phyloP scores from a whole-genome alignment of 345 rosid genomes.

The Jatropha curcas region DNA sequence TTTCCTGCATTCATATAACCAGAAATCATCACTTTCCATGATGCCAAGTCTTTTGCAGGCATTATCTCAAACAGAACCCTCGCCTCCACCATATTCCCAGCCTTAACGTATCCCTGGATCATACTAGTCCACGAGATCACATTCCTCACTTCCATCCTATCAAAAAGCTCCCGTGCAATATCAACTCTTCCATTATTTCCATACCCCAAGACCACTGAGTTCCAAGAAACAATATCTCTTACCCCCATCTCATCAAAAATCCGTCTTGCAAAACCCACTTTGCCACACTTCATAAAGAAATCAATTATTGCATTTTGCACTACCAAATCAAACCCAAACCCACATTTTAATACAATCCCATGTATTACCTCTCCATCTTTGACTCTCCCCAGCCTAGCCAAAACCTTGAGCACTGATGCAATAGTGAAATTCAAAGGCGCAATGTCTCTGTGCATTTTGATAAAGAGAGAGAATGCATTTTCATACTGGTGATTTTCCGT shows the following conservation, averaged over 20 bases:
- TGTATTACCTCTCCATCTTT: conserved; percentile 14
- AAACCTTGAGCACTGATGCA: conserved; percentile 1
- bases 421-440: conserved; percentile 18
- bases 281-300: conserved; percentile 32
- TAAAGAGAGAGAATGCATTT: background rate
- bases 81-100: conserved; percentile 34
- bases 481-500: conserved; percentile 17
- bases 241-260: conserved; percentile 36
- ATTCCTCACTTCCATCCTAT: conserved; percentile 33
- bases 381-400: conserved; percentile 1
- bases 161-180: conserved; percentile 24
- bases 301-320: conserved; percentile 31
- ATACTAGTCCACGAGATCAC: conserved; percentile 35
- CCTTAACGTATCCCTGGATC: conserved; percentile 36
- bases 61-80: conserved; percentile 29
- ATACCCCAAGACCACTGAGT: conserved; percentile 33
- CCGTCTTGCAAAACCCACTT: conserved; percentile 24
- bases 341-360: conserved; percentile 28
- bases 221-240: conserved; percentile 39
- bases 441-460: background rate
- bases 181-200: conserved; percentile 30
- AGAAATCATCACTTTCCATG: conserved; percentile 34
- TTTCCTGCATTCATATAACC: conserved; percentile 29
- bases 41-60: conserved; percentile 32
- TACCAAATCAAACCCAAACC: conserved; percentile 27